Evolutionary conservation across 2,329 filamentous ascomycete species (phyloP).

Genomic region (Neocatenulostroma microsporum): DNA sequence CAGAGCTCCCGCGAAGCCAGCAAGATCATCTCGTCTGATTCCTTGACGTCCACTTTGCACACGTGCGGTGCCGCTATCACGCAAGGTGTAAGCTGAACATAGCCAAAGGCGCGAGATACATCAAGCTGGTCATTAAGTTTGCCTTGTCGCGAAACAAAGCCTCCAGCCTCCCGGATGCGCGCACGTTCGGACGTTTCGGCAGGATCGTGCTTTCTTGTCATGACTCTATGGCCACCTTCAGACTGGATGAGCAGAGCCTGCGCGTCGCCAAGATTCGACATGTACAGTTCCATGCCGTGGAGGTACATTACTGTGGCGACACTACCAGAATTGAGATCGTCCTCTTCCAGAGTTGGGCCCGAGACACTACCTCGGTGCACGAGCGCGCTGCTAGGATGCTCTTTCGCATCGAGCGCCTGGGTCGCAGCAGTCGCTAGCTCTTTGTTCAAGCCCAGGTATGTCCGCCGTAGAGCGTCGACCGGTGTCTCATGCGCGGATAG

Average conservation of each 20-base stretch:
- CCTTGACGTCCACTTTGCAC: conserved; percentile 66
- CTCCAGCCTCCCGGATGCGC: conserved; percentile 86
- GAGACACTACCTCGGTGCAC: conserved; percentile 64
- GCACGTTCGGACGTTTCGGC: conserved; percentile 76
- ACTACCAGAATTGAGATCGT: conserved; percentile 82
- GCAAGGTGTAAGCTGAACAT: conserved; percentile 83
- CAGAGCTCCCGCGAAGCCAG: conserved; percentile 88
- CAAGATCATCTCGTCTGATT: conserved; percentile 88
- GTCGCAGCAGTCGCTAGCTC: conserved; percentile 80
- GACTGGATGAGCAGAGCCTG: conserved; percentile 93
- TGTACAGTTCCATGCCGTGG: conserved; percentile 79
- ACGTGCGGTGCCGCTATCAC: conserved; percentile 88
- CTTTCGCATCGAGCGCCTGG: conserved; percentile 69
- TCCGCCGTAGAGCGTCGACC: conserved; percentile 71
- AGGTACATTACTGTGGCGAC: conserved; percentile 89
- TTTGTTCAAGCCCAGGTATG: conserved; percentile 87
- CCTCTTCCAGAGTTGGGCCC: conserved; percentile 71
- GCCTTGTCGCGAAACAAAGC: conserved; percentile 90
- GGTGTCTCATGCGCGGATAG: conserved; percentile 64
- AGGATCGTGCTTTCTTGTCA: conserved; percentile 90
- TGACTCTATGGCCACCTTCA: conserved; percentile 71
- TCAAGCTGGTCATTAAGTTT: conserved; percentile 86
- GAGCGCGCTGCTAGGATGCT: conserved; percentile 40
- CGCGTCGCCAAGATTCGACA: conserved; percentile 91
- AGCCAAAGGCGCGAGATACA: conserved; percentile 91